Percentiles rank a stretch among this genome's conserved stretches.
phyloP scores from a whole-genome alignment of 2,329 filamentous ascomycete species.

The Aureobasidium sp. region DNA sequence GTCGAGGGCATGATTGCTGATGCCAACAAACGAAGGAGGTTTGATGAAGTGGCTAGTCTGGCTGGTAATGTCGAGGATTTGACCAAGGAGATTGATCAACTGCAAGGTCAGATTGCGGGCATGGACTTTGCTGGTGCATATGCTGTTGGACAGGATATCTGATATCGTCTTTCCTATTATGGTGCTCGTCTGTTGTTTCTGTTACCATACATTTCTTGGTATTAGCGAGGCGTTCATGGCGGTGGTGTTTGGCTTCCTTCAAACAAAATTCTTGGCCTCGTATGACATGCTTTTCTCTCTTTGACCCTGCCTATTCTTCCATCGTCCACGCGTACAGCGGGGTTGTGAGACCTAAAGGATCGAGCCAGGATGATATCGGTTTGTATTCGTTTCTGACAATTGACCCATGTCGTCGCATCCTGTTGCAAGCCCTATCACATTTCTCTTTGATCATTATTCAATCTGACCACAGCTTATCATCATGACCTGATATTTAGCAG shows the following conservation, averaged over 20 bases:
- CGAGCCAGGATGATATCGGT: background rate
- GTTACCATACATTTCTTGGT: background rate
- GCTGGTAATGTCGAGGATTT: constrained; percentile 76
- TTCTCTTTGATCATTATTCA: background rate
- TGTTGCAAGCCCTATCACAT: background rate
- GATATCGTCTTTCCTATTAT: background rate
- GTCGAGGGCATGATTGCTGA: constrained; percentile 77
- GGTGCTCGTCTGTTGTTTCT: background rate
- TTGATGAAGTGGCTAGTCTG: constrained; percentile 78
- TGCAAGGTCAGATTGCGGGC: constrained; percentile 26
- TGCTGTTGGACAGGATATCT: constrained; percentile 6
- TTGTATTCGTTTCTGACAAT: background rate
- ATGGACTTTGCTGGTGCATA: constrained; percentile 33
- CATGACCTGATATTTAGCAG: background rate
- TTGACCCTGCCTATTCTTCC: background rate
- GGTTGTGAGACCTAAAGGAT: background rate
- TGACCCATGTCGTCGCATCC: background rate
- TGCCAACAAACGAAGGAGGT: constrained; percentile 66
- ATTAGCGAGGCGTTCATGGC: constrained; percentile 10
- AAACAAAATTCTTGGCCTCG: background rate
- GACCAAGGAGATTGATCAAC: constrained; percentile 61
- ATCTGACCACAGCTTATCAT: background rate
- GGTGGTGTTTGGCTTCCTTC: background rate
- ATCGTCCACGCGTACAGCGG: background rate
- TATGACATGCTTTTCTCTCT: background rate